phyloP scores from a whole-genome alignment of 2,329 filamentous ascomycete species.

The Aspergillus brasiliensis region DNA sequence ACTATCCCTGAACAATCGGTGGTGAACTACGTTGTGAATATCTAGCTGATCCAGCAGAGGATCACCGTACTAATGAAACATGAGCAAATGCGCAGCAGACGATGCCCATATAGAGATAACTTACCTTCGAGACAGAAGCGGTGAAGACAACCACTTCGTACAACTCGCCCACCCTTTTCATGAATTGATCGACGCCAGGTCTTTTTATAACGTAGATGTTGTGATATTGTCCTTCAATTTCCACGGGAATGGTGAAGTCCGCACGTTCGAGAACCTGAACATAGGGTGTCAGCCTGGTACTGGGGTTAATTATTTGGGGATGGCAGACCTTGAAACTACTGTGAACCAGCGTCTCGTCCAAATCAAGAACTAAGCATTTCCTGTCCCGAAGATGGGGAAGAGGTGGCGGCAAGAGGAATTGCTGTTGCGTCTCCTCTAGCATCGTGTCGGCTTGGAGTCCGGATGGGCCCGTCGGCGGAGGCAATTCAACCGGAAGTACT shows the following conservation, averaged over 20 bases:
- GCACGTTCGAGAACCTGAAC: constrained; percentile 90
- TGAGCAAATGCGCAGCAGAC: constrained; percentile 14
- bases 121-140: constrained; percentile 93
- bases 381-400: constrained; percentile 77
- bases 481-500: constrained; percentile 47
- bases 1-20: constrained; percentile 94
- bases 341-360: constrained; percentile 96
- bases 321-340: constrained; percentile 90
- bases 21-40: constrained; percentile 95
- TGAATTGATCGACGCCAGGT: constrained; percentile 97
- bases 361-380: constrained; percentile 92
- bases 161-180: constrained; percentile 96
- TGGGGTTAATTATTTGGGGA: not conserved
- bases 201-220: constrained; percentile 99
- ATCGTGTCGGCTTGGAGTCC: constrained; percentile 37
- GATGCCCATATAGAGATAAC: constrained; percentile 22
- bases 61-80: constrained; percentile 75
- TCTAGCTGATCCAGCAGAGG: constrained; percentile 94
- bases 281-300: constrained; percentile 5
- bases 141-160: constrained; percentile 99
- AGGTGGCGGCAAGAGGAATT: constrained; percentile 79
- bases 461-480: constrained; percentile 53
- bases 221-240: constrained; percentile 98
- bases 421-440: constrained; percentile 54
- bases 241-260: constrained; percentile 97